Evolutionary conservation across 225 moss, liverwort and hornwort species (phyloP).

Genomic region (Rhytidiadelphus loreus): DNA sequence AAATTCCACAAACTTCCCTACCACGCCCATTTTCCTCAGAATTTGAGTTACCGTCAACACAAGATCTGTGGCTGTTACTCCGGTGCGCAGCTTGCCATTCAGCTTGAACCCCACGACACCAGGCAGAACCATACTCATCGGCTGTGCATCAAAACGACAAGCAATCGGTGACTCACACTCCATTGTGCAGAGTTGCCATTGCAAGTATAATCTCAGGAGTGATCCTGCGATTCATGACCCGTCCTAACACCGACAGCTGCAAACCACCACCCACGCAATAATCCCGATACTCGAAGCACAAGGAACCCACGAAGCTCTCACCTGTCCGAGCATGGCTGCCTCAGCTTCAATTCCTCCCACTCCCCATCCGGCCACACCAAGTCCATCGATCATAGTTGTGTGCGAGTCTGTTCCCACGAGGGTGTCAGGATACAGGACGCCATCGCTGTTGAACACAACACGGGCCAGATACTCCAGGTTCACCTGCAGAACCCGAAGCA

Average conservation of each 20-base stretch:
- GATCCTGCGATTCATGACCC: background rate
- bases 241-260: background rate
- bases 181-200: background rate
- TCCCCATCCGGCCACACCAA: slow-evolving; percentile 99
- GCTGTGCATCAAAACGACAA: slow-evolving; percentile 35
- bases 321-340: slow-evolving; percentile 97
- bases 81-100: slow-evolving; percentile 63
- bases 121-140: slow-evolving; percentile 98
- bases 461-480: slow-evolving; percentile 93
- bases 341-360: slow-evolving; percentile 99
- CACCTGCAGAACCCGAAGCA: slow-evolving; percentile 45
- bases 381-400: slow-evolving; percentile 97
- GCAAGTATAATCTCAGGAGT: background rate
- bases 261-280: background rate
- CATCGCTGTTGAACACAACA: slow-evolving; percentile 73
- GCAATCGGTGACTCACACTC: background rate
- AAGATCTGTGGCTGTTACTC: slow-evolving; percentile 95
- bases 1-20: slow-evolving; percentile 96
- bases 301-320: slow-evolving; percentile 10
- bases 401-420: slow-evolving; percentile 96
- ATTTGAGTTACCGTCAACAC: slow-evolving; percentile 93
- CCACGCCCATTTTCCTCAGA: slow-evolving; percentile 85
- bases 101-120: slow-evolving; percentile 95
- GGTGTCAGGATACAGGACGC: slow-evolving; percentile 80
- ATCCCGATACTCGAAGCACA: background rate